Conservation (phyloP, 352 stramenopile genomes). For the Bremia lactucae region DNA sequence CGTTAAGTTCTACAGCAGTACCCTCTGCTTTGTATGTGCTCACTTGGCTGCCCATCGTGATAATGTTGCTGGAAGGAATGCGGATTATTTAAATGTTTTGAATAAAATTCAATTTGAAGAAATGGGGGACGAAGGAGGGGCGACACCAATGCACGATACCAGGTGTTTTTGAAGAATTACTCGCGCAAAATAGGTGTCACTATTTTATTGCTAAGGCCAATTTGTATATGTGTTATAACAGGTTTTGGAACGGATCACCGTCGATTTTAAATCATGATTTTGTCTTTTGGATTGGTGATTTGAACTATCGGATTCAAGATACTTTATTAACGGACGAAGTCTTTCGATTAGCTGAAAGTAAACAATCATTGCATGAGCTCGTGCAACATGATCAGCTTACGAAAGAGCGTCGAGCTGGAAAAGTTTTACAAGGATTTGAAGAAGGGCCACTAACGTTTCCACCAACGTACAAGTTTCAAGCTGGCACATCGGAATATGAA, state of each 20-base stretch:
- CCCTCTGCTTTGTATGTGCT: conserved; percentile 97
- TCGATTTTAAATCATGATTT: conserved; percentile 96
- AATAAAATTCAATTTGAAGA: conserved; percentile 91
- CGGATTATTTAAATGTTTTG: conserved; percentile 97
- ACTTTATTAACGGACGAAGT: conserved; percentile 65
- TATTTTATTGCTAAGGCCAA: no score
- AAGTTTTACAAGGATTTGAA: conserved; percentile 83
- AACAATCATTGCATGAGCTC: conserved; percentile 24
- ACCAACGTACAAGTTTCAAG: conserved; percentile 97
- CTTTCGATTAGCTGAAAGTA: conserved; percentile 45
- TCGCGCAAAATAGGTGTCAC: no score
- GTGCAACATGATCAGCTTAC: conserved; percentile 52
- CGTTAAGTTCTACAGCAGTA: conserved; percentile 95
- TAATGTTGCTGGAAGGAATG: conserved; percentile 94
- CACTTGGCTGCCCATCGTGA: conserved; percentile 98
- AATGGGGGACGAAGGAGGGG: conserved; percentile 10
- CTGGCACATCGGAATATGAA: conserved; percentile 93
- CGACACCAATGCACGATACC: conserved; percentile 16
- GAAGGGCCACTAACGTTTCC: conserved; percentile 88
- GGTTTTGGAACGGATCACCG: conserved; percentile 41
- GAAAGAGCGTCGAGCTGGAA: conserved; percentile 50
- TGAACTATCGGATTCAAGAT: conserved; percentile 88
- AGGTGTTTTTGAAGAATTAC: conserved; percentile 11
- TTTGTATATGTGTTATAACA: no score
- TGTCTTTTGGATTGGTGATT: conserved; percentile 94